Percentiles rank a stretch among this genome's conserved stretches.
These are phyloP conservation scores for Monilinia aucupariae DNA, from an alignment of 2,329 filamentous ascomycete genomes.

Conservation along the genomic window DNA sequence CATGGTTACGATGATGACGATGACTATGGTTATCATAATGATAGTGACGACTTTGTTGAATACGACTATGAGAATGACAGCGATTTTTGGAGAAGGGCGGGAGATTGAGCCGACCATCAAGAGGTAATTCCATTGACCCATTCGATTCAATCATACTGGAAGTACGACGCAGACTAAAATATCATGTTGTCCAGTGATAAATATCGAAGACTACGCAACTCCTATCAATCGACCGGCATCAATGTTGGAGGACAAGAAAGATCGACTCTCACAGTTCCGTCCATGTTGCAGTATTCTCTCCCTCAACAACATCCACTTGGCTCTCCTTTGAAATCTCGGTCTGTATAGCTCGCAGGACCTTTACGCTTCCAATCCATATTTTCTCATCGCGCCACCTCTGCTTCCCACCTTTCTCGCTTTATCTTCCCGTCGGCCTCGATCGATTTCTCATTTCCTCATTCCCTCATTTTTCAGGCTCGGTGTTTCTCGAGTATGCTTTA, in stretches of 20 bases:
- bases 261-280: background rate
- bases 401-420: background rate
- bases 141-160: background rate
- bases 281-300: background rate
- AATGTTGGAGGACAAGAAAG: background rate
- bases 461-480: too few relatives aligned
- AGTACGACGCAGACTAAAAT: background rate
- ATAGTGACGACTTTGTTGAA: too few relatives aligned
- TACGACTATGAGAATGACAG: conserved; percentile 9
- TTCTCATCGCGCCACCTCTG: background rate
- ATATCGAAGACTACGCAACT: background rate
- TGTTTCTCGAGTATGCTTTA: background rate
- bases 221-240: background rate
- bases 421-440: background rate
- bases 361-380: background rate
- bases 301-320: conserved; percentile 1
- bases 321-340: conserved; percentile 10
- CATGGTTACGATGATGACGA: background rate
- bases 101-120: background rate
- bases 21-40: background rate
- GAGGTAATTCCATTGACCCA: background rate
- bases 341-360: conserved; percentile 1
- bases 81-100: conserved; percentile 10
- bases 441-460: too few relatives aligned
- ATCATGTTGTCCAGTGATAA: too few relatives aligned